Conservation (phyloP, 2,329 filamentous ascomycete genomes). For the Phaeosphaeriaceae sp. region DNA sequence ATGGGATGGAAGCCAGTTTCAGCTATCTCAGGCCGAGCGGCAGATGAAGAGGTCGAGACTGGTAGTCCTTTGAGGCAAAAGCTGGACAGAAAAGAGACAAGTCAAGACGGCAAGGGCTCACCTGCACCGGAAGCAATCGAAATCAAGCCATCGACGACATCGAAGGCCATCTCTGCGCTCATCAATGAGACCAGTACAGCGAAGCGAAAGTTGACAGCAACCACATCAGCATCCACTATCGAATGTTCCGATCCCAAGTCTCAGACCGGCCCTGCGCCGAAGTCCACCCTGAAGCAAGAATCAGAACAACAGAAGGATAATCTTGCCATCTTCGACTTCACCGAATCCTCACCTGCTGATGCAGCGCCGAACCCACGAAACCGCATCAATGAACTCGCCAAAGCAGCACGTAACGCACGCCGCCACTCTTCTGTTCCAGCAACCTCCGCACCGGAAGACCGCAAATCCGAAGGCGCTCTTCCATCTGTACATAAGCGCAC, state of each 20-base stretch:
- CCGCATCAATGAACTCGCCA: slow-evolving; percentile 38
- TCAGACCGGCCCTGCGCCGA: slow-evolving; percentile 4
- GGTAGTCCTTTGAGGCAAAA: slow-evolving; percentile 50
- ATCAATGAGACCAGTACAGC: slow-evolving; percentile 39
- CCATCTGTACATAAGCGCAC: slow-evolving; percentile 35
- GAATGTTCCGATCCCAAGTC: slow-evolving; percentile 11
- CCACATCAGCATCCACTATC: slow-evolving; percentile 4
- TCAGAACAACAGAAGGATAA: slow-evolving; percentile 25
- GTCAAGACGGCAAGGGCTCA: slow-evolving; percentile 25
- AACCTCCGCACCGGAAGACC: slow-evolving; percentile 11
- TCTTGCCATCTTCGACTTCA: slow-evolving; percentile 50
- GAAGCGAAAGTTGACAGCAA: slow-evolving; percentile 27
- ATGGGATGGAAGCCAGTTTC: slow-evolving; percentile 39
- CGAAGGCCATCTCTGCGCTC: slow-evolving; percentile 44
- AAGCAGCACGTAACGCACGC: slow-evolving; percentile 34
- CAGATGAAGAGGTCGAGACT: slow-evolving; percentile 37
- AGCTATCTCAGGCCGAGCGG: slow-evolving; percentile 17
- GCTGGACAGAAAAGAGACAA: slow-evolving; percentile 28
- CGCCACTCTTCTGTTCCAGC: slow-evolving; percentile 45
- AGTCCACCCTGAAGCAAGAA: slow-evolving; percentile 19
- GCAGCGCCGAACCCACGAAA: slow-evolving; percentile 20
- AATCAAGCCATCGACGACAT: slow-evolving; percentile 35
- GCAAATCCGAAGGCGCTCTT: slow-evolving; percentile 22
- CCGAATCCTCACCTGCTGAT: slow-evolving; percentile 41
- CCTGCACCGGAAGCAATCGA: slow-evolving; percentile 23